These are phyloP conservation scores for Candida nanaspora DNA, from an alignment of 805 yeast genomes.

Conservation along the genomic window DNA sequence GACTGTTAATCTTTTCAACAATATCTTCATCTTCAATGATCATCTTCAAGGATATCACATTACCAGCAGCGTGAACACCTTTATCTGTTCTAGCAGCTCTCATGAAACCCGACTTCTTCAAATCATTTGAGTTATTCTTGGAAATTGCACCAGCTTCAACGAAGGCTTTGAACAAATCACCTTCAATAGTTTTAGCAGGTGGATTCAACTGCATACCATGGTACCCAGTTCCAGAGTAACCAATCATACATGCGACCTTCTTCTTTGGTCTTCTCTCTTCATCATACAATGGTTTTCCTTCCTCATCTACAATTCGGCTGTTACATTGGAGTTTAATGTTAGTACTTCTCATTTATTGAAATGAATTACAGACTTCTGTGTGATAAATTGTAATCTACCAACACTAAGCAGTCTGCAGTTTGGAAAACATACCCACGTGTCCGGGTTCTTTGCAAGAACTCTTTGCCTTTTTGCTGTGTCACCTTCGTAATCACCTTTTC, in stretches of 20 bases:
- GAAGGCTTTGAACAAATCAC: constrained; percentile 78
- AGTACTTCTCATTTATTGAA: too few species aligned
- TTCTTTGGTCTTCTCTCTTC: constrained; percentile 71
- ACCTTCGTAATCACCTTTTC: constrained; percentile 20
- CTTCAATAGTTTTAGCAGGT: constrained; percentile 83
- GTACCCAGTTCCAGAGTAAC: constrained; percentile 95
- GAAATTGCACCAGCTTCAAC: constrained; percentile 85
- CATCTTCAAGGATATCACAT: constrained; percentile 76
- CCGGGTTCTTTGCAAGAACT: constrained; percentile 23
- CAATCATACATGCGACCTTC: constrained; percentile 85
- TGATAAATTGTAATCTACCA: too few species aligned
- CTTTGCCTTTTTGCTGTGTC: constrained; percentile 23
- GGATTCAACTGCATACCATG: constrained; percentile 95
- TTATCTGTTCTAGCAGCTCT: constrained; percentile 87
- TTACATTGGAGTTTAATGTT: constrained; percentile 6
- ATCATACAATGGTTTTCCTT: constrained; percentile 53
- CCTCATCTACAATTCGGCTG: constrained; percentile 46
- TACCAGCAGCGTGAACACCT: constrained; percentile 98
- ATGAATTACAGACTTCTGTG: too few species aligned
- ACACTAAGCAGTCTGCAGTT: neutral
- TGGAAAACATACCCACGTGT: constrained; percentile 51
- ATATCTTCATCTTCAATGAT: constrained; percentile 77
- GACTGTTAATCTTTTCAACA: constrained; percentile 61
- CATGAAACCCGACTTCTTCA: constrained; percentile 82
- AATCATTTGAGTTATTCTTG: constrained; percentile 77